Evolutionary conservation across 495 filamentous ascomycete species (phyloP), one percentile per base, ranked within the genome.

Genomic region (Hypoxylon lienhwacheense): DNA sequence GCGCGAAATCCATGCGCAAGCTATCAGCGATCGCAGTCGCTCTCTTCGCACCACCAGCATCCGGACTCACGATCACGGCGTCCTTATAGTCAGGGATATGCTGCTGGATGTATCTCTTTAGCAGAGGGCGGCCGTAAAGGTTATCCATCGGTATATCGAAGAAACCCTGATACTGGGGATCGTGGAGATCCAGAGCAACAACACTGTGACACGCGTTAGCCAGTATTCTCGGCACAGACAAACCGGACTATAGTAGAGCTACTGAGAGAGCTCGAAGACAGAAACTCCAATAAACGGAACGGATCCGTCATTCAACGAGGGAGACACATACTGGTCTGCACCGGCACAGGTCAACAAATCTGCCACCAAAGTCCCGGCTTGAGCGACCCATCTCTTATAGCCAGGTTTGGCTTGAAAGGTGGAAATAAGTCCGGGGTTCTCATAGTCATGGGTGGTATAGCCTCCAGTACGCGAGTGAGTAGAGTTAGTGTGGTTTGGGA

Each of bases 91-190:
- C 86, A 52, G 90, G 86, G 61, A 97, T 95, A 53, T 87, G 81
- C 47, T 86, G 84, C 70, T 87, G 82, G 57, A 98, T 96, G 71
- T 96, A 97, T 42, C 84, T 85, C 70, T 93, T 87, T 39, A 97
- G 78, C 32, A 96, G 76, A 33, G 90, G 87, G 46, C 90, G 80
- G 10, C 90, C 93, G 65, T 96, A 95, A 12, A 98, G 77, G 65
- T 98, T 98, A 66, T 98, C 93, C 42, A 97, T 95, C 1, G 91
- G 92, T 44, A 97, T 96, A 65, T 97, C 93, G 63, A 98, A 97
- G 77, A 95, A 98, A 36, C 93, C 93, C 69, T 98, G 93, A 67
- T 97, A 97, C 71, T 97, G 95, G 53, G 95, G 91, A 68, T 97
- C 93, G 66, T 98, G 93, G 45, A 98, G 77, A 68, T 98, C 93